Percentiles rank a stretch among this genome's conserved stretches.
These are phyloP conservation scores for Nemania sp. DNA, from an alignment of 2,329 filamentous ascomycete genomes.

Conservation along the genomic window DNA sequence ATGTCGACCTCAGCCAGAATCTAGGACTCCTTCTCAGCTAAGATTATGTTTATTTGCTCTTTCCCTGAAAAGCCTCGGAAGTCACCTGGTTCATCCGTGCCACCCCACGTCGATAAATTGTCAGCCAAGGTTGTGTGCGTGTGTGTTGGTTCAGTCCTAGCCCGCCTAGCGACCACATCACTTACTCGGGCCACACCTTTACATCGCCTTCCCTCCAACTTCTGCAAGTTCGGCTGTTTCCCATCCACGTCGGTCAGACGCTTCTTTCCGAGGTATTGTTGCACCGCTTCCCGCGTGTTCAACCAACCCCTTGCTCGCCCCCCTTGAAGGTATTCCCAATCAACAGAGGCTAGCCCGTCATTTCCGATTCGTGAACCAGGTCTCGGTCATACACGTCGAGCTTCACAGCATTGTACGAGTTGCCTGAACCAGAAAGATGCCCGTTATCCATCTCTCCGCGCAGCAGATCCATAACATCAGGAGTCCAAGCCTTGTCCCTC, in stretches of 20 bases:
- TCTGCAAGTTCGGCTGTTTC: constrained; percentile 13
- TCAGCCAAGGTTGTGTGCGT: constrained; percentile 20
- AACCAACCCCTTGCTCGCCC: constrained; percentile 31
- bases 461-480: constrained; percentile 38
- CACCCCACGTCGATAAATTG: constrained; percentile 22
- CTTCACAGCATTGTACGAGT: constrained; percentile 32
- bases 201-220: constrained; percentile 24
- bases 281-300: constrained; percentile 27
- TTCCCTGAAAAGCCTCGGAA: constrained; percentile 16
- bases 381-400: constrained; percentile 33
- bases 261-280: constrained; percentile 24
- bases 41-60: constrained; percentile 23
- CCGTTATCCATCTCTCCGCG: constrained; percentile 43
- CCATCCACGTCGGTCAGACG: constrained; percentile 22
- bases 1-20: constrained; percentile 12
- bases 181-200: constrained; percentile 24
- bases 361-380: constrained; percentile 31
- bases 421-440: constrained; percentile 47
- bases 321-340: constrained; percentile 33
- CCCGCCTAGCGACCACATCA: constrained; percentile 19
- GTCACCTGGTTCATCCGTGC: constrained; percentile 24
- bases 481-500: constrained; percentile 37
- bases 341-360: constrained; percentile 35
- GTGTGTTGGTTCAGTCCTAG: constrained; percentile 25
- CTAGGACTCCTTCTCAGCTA: constrained; percentile 28